Evolutionary conservation across 306 rosid genomes (phyloP).

Genomic region (Trichosanthes truncata): DNA sequence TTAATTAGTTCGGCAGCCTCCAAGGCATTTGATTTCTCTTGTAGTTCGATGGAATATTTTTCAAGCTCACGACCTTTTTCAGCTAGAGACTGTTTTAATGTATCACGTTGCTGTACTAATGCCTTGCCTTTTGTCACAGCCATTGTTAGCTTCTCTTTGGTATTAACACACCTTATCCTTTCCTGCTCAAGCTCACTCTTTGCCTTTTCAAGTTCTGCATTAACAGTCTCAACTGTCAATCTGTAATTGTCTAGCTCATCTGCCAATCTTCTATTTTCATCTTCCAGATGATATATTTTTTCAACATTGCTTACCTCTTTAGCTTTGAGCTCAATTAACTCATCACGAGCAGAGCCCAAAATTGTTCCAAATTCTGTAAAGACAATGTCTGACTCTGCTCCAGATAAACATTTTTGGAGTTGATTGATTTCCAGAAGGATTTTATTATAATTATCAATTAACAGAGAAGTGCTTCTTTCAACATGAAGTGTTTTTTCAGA

Average conservation of each 20-base stretch:
- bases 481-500: constrained; percentile 39
- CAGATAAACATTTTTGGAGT: constrained; percentile 42
- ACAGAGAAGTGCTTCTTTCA: constrained; percentile 41
- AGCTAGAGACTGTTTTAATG: constrained; percentile 54
- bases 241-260: constrained; percentile 56
- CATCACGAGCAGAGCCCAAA: constrained; percentile 40
- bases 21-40: constrained; percentile 63
- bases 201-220: constrained; percentile 43
- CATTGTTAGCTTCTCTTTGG: constrained; percentile 85
- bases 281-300: constrained; percentile 44
- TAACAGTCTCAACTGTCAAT: constrained; percentile 31
- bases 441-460: constrained; percentile 44
- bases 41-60: constrained; percentile 47
- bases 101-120: constrained; percentile 85
- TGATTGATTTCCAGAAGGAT: constrained; percentile 55
- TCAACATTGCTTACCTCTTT: constrained; percentile 47
- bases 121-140: constrained; percentile 98
- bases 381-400: constrained; percentile 30
- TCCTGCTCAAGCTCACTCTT: constrained; percentile 76
- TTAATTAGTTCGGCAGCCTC: constrained; percentile 62
- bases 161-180: constrained; percentile 48
- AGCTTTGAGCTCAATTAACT: constrained; percentile 52
- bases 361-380: constrained; percentile 33
- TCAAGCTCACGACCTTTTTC: constrained; percentile 62
- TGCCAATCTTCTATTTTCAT: constrained; percentile 46